These are phyloP conservation scores for Kodamaea suecica DNA, from an alignment of 1,139 yeast genomes.

Conservation along the genomic window DNA sequence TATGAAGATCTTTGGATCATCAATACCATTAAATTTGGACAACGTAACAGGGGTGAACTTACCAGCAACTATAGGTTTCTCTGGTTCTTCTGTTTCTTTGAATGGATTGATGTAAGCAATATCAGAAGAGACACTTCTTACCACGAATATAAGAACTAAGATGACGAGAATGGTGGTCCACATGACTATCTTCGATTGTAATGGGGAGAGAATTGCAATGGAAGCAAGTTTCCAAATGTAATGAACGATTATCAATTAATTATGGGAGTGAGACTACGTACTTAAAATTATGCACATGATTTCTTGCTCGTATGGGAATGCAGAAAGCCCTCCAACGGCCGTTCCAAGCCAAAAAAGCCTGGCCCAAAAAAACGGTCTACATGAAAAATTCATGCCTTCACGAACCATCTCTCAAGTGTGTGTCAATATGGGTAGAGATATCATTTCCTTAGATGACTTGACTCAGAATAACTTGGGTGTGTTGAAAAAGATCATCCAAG, in stretches of 20 bases:
- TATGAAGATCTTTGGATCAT: conserved; percentile 72
- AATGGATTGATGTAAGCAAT: conserved; percentile 20
- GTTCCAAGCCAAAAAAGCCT: too few species aligned
- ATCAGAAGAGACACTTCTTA: conserved; percentile 19
- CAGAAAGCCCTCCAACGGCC: too few species aligned
- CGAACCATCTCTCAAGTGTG: too few species aligned
- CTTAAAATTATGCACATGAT: too few species aligned
- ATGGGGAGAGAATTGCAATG: neutral
- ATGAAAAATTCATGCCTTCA: too few species aligned
- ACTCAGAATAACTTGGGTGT: conserved; percentile 55
- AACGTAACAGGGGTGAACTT: conserved; percentile 75
- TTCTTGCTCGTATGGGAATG: too few species aligned
- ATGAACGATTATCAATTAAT: neutral
- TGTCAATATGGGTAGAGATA: conserved; percentile 32
- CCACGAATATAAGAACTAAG: conserved; percentile 19
- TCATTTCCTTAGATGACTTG: conserved; percentile 52
- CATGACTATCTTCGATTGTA: conserved; percentile 13
- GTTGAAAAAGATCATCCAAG: conserved; percentile 47
- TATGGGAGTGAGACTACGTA: too few species aligned
- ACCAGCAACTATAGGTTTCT: conserved; percentile 70
- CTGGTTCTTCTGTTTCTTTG: conserved; percentile 16
- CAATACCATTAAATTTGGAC: conserved; percentile 74
- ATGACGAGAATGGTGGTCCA: conserved; percentile 20
- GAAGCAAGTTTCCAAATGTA: neutral
- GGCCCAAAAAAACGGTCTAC: too few species aligned